Base-by-base conservation (phyloP, 139 green algal genomes). In the Parachlorella kessleri region DNA sequence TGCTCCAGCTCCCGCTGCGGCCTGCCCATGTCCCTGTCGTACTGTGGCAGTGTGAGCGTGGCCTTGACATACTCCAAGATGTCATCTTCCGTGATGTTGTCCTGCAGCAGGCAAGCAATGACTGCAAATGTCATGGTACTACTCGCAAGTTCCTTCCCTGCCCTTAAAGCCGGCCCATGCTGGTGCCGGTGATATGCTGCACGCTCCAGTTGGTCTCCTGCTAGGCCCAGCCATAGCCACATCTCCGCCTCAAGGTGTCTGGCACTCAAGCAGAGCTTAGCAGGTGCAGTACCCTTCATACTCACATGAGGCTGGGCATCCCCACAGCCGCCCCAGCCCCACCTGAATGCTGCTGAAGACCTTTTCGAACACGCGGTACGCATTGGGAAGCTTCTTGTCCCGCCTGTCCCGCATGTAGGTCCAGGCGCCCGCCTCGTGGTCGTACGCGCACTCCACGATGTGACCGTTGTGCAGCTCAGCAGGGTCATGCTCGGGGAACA, bases 341-440 rank as follows among this genome's bases (percentile, higher is more conserved):
- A 54, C 75, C 75, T 75, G 24, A 35, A 87, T 87, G 53, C 36
- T 80, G 23, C 42, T 30, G 24, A 24, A 28, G 70, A 94, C 90
- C 59, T 91, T 93, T 64, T 95, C 83, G 76, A 91, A 97, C 23
- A 97, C 93, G 64, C 72, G 71, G 67, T 79, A 84, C 10, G 89
- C 93, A 79, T 98, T 98, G 75, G 95, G 89, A 0, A 72, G 84
- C 26, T 89, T 73, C 87, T 98, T 98, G 90, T 98, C 95, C 14
- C 67, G 75, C 41, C 95, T 86, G n/a, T 91, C 87, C 0, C 95
- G 77, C 90, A 98, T 93, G 88, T 90, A 98, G 28, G 55, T 21
- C 95, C 95, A 98, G 9, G 66, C 21, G 9, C 81, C 55, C 28
- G 59, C 55, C 40, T 92, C 81, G 7, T 66, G 30, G 65, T 95